phyloP scores from a whole-genome alignment of 495 filamentous ascomycete species.

The Astrothelium macrocarpum region DNA sequence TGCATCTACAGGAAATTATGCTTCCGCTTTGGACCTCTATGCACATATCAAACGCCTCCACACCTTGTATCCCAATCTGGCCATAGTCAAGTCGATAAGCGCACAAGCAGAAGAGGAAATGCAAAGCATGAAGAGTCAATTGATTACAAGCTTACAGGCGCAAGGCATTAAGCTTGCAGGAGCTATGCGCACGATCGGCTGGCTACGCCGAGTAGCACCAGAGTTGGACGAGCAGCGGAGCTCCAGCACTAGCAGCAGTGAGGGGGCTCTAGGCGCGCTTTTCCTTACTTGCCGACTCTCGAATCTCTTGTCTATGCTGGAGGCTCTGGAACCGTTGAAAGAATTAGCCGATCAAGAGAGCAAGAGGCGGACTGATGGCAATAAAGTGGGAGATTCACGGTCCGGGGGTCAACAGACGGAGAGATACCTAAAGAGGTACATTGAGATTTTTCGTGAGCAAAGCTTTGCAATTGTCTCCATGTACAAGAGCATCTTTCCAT shows the following conservation, averaged over 20 bases:
- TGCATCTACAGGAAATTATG: constrained; percentile 51
- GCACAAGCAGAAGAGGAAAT: constrained; percentile 78
- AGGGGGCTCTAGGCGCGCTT: constrained; percentile 61
- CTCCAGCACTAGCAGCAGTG: constrained; percentile 27
- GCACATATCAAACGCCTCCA: constrained; percentile 87
- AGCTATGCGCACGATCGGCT: constrained; percentile 85
- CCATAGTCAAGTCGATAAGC: constrained; percentile 61
- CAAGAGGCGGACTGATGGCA: constrained; percentile 42
- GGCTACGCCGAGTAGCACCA: constrained; percentile 77
- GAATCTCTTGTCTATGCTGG: constrained; percentile 68
- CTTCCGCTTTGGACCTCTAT: constrained; percentile 82
- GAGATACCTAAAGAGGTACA: constrained; percentile 85
- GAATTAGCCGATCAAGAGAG: constrained; percentile 87
- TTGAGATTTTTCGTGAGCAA: constrained; percentile 97
- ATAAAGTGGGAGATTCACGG: not conserved
- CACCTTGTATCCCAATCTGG: constrained; percentile 68
- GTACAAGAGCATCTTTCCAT: constrained; percentile 80
- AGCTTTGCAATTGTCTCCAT: constrained; percentile 90
- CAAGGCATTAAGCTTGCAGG: constrained; percentile 80
- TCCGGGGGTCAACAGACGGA: constrained; percentile 83
- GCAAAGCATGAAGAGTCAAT: constrained; percentile 75
- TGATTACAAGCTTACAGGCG: constrained; percentile 65
- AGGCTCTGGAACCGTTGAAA: constrained; percentile 74
- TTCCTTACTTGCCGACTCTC: constrained; percentile 81
- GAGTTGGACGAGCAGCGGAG: constrained; percentile 41